Conservation (phyloP, 2,329 filamentous ascomycete species). For the Eutypella sp. region DNA sequence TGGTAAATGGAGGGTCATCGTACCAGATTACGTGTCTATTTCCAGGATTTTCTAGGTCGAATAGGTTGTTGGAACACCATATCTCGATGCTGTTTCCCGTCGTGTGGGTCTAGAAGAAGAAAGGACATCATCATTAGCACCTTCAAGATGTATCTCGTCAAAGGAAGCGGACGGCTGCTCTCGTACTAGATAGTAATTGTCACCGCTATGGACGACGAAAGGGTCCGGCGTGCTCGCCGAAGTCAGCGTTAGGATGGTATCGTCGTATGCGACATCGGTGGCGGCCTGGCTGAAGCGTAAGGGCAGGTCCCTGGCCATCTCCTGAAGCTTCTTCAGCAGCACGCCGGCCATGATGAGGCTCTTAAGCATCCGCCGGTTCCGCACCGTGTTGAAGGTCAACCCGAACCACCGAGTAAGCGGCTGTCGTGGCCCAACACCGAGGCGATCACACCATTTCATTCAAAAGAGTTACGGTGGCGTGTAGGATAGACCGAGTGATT, state of each 20-base stretch:
- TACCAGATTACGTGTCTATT: constrained; percentile 26
- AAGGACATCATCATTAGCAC: background rate
- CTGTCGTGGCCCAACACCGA: too few species aligned
- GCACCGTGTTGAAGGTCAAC: too few species aligned
- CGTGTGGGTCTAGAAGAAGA: constrained; percentile 25
- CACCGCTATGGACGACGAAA: constrained; percentile 19
- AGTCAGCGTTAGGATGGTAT: constrained; percentile 26
- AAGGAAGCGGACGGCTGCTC: background rate
- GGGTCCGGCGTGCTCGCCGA: constrained; percentile 25
- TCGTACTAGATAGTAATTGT: constrained; percentile 24
- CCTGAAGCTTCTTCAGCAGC: too few species aligned
- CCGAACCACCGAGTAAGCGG: too few species aligned
- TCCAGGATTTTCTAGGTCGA: constrained; percentile 20
- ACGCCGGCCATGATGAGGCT: too few species aligned
- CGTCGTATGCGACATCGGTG: constrained; percentile 16
- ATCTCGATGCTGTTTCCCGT: constrained; percentile 27
- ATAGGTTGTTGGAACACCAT: constrained; percentile 23
- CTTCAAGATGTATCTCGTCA: constrained; percentile 8
- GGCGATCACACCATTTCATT: too few species aligned
- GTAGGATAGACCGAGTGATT: too few species aligned
- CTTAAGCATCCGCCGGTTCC: too few species aligned
- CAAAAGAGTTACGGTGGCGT: too few species aligned
- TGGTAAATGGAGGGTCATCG: background rate
- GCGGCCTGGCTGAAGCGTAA: background rate
- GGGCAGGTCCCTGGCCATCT: background rate